phyloP scores from a whole-genome alignment of 768 basidiomycete species.

The Rhodocollybia butyracea region DNA sequence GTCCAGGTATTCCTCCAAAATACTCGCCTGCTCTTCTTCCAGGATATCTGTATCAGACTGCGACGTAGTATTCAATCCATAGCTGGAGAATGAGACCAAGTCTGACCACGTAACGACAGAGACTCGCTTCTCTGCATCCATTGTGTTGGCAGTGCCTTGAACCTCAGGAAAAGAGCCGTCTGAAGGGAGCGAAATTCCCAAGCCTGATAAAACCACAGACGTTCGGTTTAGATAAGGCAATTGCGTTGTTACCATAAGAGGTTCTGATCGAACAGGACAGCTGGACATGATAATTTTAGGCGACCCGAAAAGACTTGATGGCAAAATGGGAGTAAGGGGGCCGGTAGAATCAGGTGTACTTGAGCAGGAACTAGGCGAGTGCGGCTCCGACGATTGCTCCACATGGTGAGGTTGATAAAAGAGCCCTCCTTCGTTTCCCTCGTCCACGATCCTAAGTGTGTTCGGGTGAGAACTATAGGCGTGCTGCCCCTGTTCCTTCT shows the following conservation, averaged over 20 bases:
- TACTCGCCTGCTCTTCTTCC: neutral
- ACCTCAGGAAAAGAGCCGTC: neutral
- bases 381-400: neutral
- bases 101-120: conserved; percentile 7
- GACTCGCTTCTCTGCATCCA: neutral
- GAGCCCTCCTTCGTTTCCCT: neutral
- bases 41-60: neutral
- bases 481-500: no score
- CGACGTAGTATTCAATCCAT: neutral
- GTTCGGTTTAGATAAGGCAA: neutral
- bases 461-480: no score
- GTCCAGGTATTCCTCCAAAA: neutral
- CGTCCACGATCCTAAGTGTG: no score
- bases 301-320: neutral
- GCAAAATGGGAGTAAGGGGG: neutral
- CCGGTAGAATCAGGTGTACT: neutral
- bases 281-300: neutral
- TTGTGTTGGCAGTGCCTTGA: no score
- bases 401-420: neutral
- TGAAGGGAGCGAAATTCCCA: neutral
- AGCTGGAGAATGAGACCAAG: conserved; percentile 7
- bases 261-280: neutral
- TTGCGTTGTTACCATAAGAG: neutral
- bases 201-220: neutral
- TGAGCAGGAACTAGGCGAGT: neutral